These are phyloP conservation scores for Aspergillus pseudotamarii DNA, from an alignment of 2,329 filamentous ascomycete genomes.

Conservation along the genomic window DNA sequence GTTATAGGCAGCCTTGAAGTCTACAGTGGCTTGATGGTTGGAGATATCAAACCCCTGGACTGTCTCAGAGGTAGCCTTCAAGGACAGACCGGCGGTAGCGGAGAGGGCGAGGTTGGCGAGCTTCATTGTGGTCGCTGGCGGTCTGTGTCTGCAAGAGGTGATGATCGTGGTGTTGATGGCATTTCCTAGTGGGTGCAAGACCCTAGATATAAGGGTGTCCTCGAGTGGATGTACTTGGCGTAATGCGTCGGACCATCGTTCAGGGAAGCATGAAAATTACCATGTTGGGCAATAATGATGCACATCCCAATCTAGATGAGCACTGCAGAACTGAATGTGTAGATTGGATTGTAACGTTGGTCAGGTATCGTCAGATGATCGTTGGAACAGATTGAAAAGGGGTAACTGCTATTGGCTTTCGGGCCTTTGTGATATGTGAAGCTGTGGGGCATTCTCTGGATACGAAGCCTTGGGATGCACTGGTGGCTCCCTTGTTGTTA, in stretches of 20 bases:
- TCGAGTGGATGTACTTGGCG: not conserved
- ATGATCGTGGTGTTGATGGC: not conserved
- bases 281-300: not conserved
- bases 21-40: constrained; percentile 14
- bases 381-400: not conserved
- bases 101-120: not conserved
- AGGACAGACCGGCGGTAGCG: not conserved
- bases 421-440: not conserved
- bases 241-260: not conserved
- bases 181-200: not conserved
- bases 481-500: not conserved
- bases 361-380: not conserved
- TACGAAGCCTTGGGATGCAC: not conserved
- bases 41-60: constrained; percentile 19
- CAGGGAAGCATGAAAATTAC: not conserved
- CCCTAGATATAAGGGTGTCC: not conserved
- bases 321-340: not conserved
- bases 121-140: constrained; percentile 10
- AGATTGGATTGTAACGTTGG: not conserved
- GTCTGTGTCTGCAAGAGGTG: not conserved
- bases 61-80: constrained; percentile 2
- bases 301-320: not conserved
- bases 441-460: not conserved
- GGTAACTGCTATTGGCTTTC: not conserved
- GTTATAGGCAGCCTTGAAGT: constrained; percentile 14